Evolutionary conservation across 306 rosid species (phyloP), one percentile per base, ranked within the genome.

Genomic region (Citrullus amarus): DNA sequence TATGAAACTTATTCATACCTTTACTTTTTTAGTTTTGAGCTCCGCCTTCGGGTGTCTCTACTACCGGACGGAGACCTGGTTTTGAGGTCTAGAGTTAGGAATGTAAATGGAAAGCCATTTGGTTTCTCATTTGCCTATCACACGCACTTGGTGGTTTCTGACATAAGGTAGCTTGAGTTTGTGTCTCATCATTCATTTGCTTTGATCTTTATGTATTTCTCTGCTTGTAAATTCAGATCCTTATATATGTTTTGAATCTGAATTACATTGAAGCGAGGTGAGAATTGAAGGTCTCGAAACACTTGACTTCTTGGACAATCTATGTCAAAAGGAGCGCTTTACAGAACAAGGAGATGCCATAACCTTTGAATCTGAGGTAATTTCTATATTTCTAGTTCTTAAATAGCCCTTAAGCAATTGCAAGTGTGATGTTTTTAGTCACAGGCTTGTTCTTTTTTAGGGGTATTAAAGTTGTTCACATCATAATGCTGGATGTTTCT

Each of bases 341-440:
- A 94, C 97, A 22, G 98, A 94, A 83, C 98, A 94, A 90, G 97
- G 96, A 78, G 97, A 92, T 70, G 97, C 97, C 6, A 69, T 92
- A 63, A 94, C 98, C 61, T 94, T 94, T 71, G 98, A 94, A 82
- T 86, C 96, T 54, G 98, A 94, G 95, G 98, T 89, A 84, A 77
- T 78, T 80, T 67, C 30, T 38, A 59, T 50, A 8, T 18, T 68
- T 44, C 36, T 57, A 3, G 71, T 76, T 60, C 44, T 50, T 3
- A n/a, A 54, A 8, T 18, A 8, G n/a, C 4, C 13, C 32, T 22
- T 5, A 17, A 51, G 56, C 56, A 51, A 51, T 0, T 51, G 17
- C 16, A 25, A 59, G 36, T 1, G 12, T 59, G 65, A 12, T 28
- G 65, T 28, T 22, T 25, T 59, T 59, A 58, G 63, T 58, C 15